Conservation (phyloP, 805 yeast genomes). For the Yamadazyma phyllophila region DNA sequence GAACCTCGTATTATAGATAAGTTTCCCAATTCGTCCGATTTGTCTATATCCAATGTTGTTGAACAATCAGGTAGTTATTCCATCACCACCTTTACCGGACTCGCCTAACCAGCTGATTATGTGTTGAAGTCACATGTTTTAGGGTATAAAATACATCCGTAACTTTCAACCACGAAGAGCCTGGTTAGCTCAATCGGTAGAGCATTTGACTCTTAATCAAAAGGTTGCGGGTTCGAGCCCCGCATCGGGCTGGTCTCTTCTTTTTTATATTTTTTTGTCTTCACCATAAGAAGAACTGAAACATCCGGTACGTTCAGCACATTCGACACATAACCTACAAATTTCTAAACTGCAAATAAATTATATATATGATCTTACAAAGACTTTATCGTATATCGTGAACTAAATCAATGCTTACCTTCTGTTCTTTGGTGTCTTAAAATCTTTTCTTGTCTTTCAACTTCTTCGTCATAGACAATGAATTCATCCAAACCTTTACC, state of each 20-base stretch:
- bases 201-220: slow-evolving; percentile 30
- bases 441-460: slow-evolving; percentile 66
- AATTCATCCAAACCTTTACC: slow-evolving; percentile 95
- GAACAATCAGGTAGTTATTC: too few species aligned
- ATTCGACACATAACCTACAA: too few species aligned
- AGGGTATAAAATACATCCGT: not conserved
- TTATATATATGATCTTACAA: not conserved
- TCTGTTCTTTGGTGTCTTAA: slow-evolving; percentile 71
- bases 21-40: too few species aligned
- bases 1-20: too few species aligned
- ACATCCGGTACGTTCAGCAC: not conserved
- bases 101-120: too few species aligned
- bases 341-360: not conserved
- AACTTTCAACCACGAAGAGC: slow-evolving; percentile 11
- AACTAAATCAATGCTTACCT: slow-evolving; percentile 53
- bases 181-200: slow-evolving; percentile 33
- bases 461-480: slow-evolving; percentile 79
- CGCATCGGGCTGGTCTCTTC: slow-evolving; percentile 27
- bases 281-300: not conserved
- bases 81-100: too few species aligned
- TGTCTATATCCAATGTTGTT: too few species aligned
- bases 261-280: slow-evolving; percentile 8
- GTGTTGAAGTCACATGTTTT: too few species aligned
- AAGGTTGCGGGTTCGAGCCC: slow-evolving; percentile 38
- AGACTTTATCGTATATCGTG: not conserved